These are phyloP conservation scores for Cucumis melo DNA, from an alignment of 306 rosid species.

Conservation along the genomic window DNA sequence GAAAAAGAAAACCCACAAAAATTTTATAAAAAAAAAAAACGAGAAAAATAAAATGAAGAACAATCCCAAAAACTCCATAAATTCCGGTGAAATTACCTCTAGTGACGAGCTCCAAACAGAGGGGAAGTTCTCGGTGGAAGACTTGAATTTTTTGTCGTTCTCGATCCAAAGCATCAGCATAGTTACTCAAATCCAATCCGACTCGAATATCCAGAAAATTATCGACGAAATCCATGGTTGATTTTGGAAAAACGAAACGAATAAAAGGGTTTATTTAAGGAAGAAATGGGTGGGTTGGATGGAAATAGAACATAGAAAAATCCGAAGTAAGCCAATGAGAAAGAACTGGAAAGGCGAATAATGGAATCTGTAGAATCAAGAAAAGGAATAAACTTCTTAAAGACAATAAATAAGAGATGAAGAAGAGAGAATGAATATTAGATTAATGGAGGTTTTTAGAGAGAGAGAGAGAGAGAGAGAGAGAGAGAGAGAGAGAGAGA, in stretches of 20 bases:
- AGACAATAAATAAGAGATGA: not conserved
- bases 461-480: not conserved
- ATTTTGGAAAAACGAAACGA: not conserved
- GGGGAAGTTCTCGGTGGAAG: slow-evolving; percentile 71
- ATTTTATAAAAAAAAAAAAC: not conserved
- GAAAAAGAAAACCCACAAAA: not conserved
- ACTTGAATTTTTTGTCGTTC: slow-evolving; percentile 62
- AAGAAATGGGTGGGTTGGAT: not conserved
- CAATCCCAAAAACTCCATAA: not conserved
- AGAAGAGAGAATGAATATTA: not conserved
- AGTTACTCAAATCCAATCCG: not conserved
- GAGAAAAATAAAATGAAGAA: not conserved
- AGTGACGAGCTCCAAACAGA: slow-evolving; percentile 62
- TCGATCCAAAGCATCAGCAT: slow-evolving; percentile 29
- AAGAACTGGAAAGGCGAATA: not conserved
- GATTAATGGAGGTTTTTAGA: not conserved
- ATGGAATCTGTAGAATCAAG: not conserved
- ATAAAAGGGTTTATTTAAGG: not conserved
- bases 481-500: too few relatives aligned
- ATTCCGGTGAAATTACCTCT: slow-evolving; percentile 37
- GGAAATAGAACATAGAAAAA: not conserved
- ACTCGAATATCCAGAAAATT: not conserved
- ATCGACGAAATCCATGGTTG: not conserved
- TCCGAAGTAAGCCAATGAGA: not conserved
- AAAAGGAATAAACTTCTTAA: not conserved